Percentiles rank a stretch among this genome's conserved stretches.
Evolutionary conservation across 78 protist species (phyloP).

Genomic region (Diacronema lutheri): DNA sequence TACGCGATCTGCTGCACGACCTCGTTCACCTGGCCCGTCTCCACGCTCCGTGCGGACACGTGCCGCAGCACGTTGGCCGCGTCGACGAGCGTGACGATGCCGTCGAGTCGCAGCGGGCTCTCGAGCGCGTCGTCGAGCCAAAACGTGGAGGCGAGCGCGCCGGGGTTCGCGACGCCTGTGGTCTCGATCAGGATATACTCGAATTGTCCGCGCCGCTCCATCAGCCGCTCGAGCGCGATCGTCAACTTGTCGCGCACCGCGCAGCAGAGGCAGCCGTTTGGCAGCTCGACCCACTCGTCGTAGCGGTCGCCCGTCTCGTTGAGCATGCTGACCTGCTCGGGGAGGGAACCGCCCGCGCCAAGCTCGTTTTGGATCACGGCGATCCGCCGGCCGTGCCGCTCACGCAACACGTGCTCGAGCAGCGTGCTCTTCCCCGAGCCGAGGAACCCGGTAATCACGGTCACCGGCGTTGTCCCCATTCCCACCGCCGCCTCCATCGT

Average conservation of each 20-base stretch:
- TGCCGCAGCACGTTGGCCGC: not conserved
- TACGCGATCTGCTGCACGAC: constrained; percentile 41
- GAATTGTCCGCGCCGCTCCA: constrained; percentile 37
- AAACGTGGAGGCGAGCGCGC: constrained; percentile 47
- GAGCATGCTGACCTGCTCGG: not conserved
- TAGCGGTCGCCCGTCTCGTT: not conserved
- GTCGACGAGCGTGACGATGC: constrained; percentile 55
- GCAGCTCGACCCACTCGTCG: constrained; percentile 67
- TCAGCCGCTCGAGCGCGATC: constrained; percentile 53
- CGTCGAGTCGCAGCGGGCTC: constrained; percentile 39
- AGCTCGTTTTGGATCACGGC: constrained; percentile 54
- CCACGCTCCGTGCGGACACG: not conserved
- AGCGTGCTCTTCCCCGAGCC: constrained; percentile 82
- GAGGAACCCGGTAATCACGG: constrained; percentile 58
- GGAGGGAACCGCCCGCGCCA: no score
- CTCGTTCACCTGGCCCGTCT: not conserved
- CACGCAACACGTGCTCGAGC: constrained; percentile 66
- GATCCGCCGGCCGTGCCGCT: constrained; percentile 42
- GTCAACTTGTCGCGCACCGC: constrained; percentile 56
- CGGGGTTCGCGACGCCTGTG: constrained; percentile 74
- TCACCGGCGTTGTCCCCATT: constrained; percentile 44
- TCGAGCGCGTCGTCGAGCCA: constrained; percentile 56
- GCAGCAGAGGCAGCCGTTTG: constrained; percentile 84
- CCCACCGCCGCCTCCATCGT: no score
- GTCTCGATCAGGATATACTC: constrained; percentile 71